Conservation (phyloP, 2,329 filamentous ascomycete species). For the Thelonectria blattea region DNA sequence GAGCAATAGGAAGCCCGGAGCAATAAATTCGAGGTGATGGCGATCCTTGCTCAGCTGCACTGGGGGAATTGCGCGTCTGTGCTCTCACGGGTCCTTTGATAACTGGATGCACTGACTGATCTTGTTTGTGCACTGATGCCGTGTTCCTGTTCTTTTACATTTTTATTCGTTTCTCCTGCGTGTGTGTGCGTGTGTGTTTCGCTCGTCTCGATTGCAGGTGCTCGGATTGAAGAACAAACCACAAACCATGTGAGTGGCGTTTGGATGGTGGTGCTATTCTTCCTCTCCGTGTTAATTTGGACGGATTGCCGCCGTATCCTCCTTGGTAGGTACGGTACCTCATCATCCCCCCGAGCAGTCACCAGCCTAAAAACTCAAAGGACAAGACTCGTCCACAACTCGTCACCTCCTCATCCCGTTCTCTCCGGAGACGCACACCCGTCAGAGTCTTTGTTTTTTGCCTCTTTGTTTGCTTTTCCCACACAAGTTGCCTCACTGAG, state of each 20-base stretch:
- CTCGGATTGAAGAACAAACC: neutral
- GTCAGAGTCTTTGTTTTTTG: neutral
- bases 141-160: neutral
- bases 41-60: too few species aligned
- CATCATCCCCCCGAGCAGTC: neutral
- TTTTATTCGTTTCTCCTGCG: neutral
- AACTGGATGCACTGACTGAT: neutral
- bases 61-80: neutral
- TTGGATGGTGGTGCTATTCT: slow-evolving; percentile 4
- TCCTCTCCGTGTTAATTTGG: neutral
- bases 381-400: neutral
- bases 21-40: too few species aligned
- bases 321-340: neutral
- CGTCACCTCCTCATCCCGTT: neutral
- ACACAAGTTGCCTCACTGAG: neutral
- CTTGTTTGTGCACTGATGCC: neutral
- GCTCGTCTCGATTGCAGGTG: too few species aligned
- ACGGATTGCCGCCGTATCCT: slow-evolving; percentile 7
- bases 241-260: neutral
- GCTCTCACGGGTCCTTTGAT: neutral
- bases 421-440: neutral
- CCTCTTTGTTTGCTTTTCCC: neutral
- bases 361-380: neutral
- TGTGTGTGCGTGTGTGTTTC: too few species aligned
- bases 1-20: too few species aligned